A percentile compares a stretch with the other conserved stretches of the same genome.
Conservation (phyloP, 2,329 filamentous ascomycete genomes). For the Fusarium chlamydosporum region DNA sequence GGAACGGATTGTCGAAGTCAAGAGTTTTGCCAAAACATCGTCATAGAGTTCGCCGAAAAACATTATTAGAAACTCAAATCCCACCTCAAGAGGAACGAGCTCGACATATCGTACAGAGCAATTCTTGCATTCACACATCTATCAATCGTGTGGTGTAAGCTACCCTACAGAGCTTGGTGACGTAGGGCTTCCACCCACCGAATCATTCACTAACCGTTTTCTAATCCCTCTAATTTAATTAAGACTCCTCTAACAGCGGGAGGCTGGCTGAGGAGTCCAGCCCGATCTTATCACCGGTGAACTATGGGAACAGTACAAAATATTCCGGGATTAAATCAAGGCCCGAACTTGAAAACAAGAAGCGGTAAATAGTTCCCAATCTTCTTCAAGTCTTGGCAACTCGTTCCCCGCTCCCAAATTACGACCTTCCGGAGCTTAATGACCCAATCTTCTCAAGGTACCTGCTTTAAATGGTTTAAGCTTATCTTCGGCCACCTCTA, state of each 20-base stretch:
- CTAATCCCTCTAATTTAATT: background rate
- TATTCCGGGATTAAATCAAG: background rate
- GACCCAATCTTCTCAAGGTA: conserved; percentile 12
- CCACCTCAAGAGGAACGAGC: no score
- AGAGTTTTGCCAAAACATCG: no score
- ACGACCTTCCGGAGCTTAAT: conserved; percentile 14
- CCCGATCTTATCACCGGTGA: conserved; percentile 4
- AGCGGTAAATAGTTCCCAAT: conserved; percentile 17
- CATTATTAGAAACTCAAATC: no score
- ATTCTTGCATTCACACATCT: no score
- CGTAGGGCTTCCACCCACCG: background rate
- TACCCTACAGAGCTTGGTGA: background rate
- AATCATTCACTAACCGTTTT: background rate
- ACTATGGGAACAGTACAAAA: background rate
- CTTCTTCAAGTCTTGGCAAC: conserved; percentile 28
- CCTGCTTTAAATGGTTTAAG: conserved; percentile 40
- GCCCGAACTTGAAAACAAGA: background rate
- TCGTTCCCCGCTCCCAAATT: conserved; percentile 27
- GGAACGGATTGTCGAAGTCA: no score
- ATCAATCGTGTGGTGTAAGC: accelerated
- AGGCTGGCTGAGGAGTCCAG: background rate
- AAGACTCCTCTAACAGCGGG: background rate
- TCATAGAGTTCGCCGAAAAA: no score
- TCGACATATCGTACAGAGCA: no score
- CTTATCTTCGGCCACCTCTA: conserved; percentile 29